phyloP scores from a whole-genome alignment of 805 yeast genomes.

The Yamadazyma ubonensis region DNA sequence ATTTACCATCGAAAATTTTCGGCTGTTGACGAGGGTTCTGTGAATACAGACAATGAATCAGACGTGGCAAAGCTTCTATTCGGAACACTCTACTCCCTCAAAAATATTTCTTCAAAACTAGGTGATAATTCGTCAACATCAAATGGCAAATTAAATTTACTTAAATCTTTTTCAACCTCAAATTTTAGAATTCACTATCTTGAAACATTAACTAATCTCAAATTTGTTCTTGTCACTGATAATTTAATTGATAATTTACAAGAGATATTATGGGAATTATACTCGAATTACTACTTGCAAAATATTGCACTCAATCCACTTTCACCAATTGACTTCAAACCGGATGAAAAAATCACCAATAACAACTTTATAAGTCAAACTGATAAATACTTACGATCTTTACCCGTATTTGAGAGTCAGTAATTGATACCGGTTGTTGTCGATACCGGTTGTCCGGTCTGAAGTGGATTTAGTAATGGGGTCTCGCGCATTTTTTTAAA shows the following conservation, averaged over 20 bases:
- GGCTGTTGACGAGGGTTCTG: slow-evolving; percentile 17
- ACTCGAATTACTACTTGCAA: slow-evolving; percentile 56
- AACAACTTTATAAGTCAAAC: slow-evolving; percentile 54
- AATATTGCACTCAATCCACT: slow-evolving; percentile 56
- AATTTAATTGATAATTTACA: slow-evolving; percentile 55
- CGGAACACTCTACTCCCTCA: slow-evolving; percentile 78
- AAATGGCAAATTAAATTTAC: slow-evolving; percentile 23
- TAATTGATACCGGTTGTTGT: background rate
- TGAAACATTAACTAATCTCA: slow-evolving; percentile 77
- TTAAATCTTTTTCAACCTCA: slow-evolving; percentile 65
- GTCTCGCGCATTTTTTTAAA: background rate
- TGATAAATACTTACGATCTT: slow-evolving; percentile 44
- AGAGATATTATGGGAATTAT: slow-evolving; percentile 55
- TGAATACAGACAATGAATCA: slow-evolving; percentile 56
- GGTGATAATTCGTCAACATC: slow-evolving; percentile 27
- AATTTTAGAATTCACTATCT: slow-evolving; percentile 75
- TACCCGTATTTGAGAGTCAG: slow-evolving; percentile 15
- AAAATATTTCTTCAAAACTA: slow-evolving; percentile 66
- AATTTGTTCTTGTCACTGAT: slow-evolving; percentile 75
- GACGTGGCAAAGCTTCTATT: slow-evolving; percentile 79
- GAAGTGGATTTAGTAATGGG: background rate
- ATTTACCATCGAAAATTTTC: slow-evolving; percentile 69
- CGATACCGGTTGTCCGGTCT: slow-evolving; percentile 2
- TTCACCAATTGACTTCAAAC: slow-evolving; percentile 50
- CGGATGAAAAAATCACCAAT: slow-evolving; percentile 46